These are phyloP conservation scores for Irpex sp. DNA, from an alignment of 1,284 basidiomycete species.

Conservation along the genomic window DNA sequence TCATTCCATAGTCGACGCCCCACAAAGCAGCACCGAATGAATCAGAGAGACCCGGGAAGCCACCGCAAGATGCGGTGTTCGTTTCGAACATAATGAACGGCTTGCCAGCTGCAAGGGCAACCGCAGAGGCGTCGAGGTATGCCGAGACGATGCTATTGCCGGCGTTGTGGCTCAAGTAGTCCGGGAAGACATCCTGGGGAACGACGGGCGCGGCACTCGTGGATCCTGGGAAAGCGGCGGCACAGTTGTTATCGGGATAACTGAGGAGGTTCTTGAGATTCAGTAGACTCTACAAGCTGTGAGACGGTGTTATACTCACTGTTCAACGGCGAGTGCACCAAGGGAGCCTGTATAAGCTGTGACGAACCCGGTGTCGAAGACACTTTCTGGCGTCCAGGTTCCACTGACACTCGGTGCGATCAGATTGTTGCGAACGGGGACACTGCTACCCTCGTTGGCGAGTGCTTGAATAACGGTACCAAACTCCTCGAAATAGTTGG, in stretches of 20 bases:
- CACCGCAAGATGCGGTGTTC: slow-evolving; percentile 79
- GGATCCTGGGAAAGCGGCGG: slow-evolving; percentile 27
- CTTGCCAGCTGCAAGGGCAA: slow-evolving; percentile 38
- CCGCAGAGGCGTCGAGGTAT: slow-evolving; percentile 44
- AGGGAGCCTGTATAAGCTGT: slow-evolving; percentile 33
- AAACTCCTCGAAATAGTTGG: slow-evolving; percentile 48
- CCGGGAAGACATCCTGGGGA: slow-evolving; percentile 49
- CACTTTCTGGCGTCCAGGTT: slow-evolving; percentile 38
- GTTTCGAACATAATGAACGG: slow-evolving; percentile 70
- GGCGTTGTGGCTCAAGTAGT: slow-evolving; percentile 54
- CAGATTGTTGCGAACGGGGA: slow-evolving; percentile 32
- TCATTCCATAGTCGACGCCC: slow-evolving; percentile 33
- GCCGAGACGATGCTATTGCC: slow-evolving; percentile 38
- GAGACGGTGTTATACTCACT: slow-evolving; percentile 28
- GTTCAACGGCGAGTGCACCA: slow-evolving; percentile 41
- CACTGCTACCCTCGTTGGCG: slow-evolving; percentile 26
- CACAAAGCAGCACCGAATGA: slow-evolving; percentile 47
- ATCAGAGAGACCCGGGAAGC: slow-evolving; percentile 75
- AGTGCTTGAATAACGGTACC: slow-evolving; percentile 36
- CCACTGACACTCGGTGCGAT: slow-evolving; percentile 47
- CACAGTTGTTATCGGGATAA: slow-evolving; percentile 45
- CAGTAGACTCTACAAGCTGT: background rate
- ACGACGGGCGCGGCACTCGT: slow-evolving; percentile 25
- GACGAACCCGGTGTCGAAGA: slow-evolving; percentile 44
- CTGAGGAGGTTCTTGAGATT: slow-evolving; percentile 17